Evolutionary conservation across 2,329 filamentous ascomycete species (phyloP), one percentile per base, ranked within the genome.

Genomic region (Aspergillus spinulosporus): DNA sequence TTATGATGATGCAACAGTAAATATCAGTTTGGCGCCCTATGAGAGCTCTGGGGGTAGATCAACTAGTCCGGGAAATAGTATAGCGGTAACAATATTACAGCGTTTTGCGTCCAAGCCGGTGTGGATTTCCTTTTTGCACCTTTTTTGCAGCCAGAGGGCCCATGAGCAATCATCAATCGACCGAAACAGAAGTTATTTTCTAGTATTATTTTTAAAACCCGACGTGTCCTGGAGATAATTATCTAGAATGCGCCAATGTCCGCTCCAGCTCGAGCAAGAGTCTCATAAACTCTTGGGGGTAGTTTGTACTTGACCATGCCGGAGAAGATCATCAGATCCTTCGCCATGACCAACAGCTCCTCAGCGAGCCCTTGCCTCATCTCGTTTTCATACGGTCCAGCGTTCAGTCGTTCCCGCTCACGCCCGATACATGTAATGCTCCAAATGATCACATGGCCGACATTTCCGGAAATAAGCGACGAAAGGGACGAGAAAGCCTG

Each of bases 381-480:
- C 50, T 76, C 74, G 56, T 74, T 77, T 64, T 88, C 91, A 73
- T 88, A 97, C 65, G 88, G 84, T 29, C 87, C 86, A 57, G 80
- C 82, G 54, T 83, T 82, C 46, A 95, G 81, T 59, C 86, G 79
- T 65, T 89, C 87, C 60, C 90, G 84, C 74, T 96, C 88, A 55
- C 86, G 84, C 49, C 88, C 87, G 74, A 92, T 95, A 76, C 89
- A 92, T 42, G 88, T 83, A 63, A 99, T 90, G 49, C 91, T 91
- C 94, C 94, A 97, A 78, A 96, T 88, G 61, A 99, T 83, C 60
- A 97, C 81, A 73, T 93, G 91, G 14, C 93, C 93, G 65, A 97
- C 87, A 68, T 94, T 96, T 70, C 90, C 87, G 2, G 92, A 88
- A 40, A 99, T 89, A 6, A 92, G 85, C 63, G 90, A 85, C 3